Base-by-base conservation (phyloP, 2,329 filamentous ascomycete species). In the Trichoderma sp. region DNA sequence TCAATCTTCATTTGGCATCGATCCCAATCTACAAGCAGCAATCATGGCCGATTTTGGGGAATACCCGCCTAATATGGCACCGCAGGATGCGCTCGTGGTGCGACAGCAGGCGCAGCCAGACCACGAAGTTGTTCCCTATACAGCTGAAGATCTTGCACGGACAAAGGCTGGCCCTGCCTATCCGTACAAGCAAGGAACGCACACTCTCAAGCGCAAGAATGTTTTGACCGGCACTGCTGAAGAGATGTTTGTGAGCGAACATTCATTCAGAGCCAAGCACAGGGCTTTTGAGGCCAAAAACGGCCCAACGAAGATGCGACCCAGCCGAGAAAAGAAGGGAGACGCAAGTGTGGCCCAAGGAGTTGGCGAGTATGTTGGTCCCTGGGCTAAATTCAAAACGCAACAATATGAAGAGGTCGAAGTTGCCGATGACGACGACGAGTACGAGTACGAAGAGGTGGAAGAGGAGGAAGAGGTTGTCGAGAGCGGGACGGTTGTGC, bases 191-290 rank as follows among this genome's bases (percentile, higher is more conserved):
- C 86, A 91, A 75, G 86, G 90, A 32, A 81, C 85, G 23, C 88
- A 84, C 63, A 81, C 82, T 1, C 79, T 90, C 72, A 95, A 95
- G 82, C 90, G 93, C 73, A 95, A 95, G 79, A 95, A 94, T 73
- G 87, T 95, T 1, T 86, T 93, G 12, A 98, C 96, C 0, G 96
- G 96, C 12, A 92, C 89, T 77, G 96, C 96, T 2, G 88, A 96
- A 76, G 95, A 99, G 81, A 94, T 93, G 0, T 93, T 89, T 76
- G 90, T 99, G 74, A 97, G 93, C 80, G 96, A 98, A 78, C 90
- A 95, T 74, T 94, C 93, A 0, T 99, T 99, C 80, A 90, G 93
- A 76, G 89, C 89, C 77, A 94, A 96, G 74, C 95, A 98, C 79
- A 91, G 94, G 71, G 94, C 94, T 2, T 88, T 96, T 73, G 91